Conservation (phyloP, 768 basidiomycete genomes). For the Trametes meyenii region DNA sequence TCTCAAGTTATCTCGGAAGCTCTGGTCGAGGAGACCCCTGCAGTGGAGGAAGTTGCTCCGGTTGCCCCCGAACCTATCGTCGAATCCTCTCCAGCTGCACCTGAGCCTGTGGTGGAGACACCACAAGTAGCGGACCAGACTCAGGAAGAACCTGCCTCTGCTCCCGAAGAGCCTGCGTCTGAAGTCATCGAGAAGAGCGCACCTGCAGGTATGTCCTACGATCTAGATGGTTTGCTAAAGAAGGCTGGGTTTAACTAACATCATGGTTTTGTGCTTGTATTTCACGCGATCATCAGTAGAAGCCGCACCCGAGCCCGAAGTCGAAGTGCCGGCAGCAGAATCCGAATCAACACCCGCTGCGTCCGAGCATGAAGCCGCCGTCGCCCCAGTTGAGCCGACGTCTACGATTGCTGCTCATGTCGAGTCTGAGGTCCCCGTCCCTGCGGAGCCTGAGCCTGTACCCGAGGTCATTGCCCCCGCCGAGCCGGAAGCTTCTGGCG, state of each 20-base stretch:
- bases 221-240: neutral
- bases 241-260: too few relatives aligned
- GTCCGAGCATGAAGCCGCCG: neutral
- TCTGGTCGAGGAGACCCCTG: neutral
- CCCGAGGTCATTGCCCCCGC: neutral
- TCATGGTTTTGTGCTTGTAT: neutral
- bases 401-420: neutral
- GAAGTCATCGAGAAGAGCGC: slow-evolving; percentile 3
- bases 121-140: neutral
- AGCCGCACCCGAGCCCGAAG: neutral
- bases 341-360: neutral
- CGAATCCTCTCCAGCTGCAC: slow-evolving; percentile 3
- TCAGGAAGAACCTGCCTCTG: slow-evolving; percentile 17
- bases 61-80: neutral
- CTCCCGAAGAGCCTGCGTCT: slow-evolving; percentile 8
- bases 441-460: slow-evolving; percentile 3
- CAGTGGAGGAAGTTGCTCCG: too few relatives aligned
- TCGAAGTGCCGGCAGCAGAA: neutral
- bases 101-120: slow-evolving; percentile 11
- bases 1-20: slow-evolving; percentile 13
- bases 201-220: neutral
- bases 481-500: slow-evolving; percentile 7
- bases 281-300: too few relatives aligned
- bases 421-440: slow-evolving; percentile 1
- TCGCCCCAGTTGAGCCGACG: neutral